Percentiles rank a stretch among this genome's conserved stretches.
These are phyloP conservation scores for Suillus clintonianus DNA, from an alignment of 768 basidiomycete species.

Conservation along the genomic window DNA sequence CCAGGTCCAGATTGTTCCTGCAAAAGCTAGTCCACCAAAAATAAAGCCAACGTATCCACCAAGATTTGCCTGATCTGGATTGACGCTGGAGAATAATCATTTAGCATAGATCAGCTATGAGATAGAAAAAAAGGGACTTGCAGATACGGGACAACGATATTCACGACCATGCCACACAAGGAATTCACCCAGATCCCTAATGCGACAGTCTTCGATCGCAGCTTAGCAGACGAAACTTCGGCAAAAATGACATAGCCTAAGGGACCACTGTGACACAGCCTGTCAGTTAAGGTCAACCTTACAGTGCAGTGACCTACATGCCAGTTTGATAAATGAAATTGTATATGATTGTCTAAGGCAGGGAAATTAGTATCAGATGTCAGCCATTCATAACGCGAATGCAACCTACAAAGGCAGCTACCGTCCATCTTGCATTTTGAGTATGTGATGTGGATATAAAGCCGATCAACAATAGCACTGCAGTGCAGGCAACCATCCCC, in stretches of 20 bases:
- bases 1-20: conserved; percentile 25
- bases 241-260: conserved; percentile 29
- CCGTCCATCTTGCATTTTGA: conserved; percentile 21
- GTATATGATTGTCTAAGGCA: conserved; percentile 27
- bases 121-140: conserved; percentile 6
- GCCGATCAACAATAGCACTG: conserved; percentile 26
- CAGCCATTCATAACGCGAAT: too few relatives aligned
- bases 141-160: conserved; percentile 30
- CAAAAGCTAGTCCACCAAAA: conserved; percentile 25
- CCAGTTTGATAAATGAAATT: conserved; percentile 29
- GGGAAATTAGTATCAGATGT: neutral
- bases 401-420: conserved; percentile 22
- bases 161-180: conserved; percentile 25
- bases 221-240: conserved; percentile 30
- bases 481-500: conserved; percentile 24
- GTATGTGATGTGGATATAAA: conserved; percentile 26
- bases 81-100: conserved; percentile 15
- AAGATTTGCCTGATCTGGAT: conserved; percentile 27
- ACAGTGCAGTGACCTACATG: conserved; percentile 19
- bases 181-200: conserved; percentile 27
- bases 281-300: neutral
- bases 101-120: too few relatives aligned
- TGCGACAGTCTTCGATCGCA: conserved; percentile 32
- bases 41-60: conserved; percentile 30
- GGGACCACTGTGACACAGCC: conserved; percentile 19